Evolutionary conservation across 768 basidiomycete genomes (phyloP).

Genomic region (Lactifluus hygrophoroides): DNA sequence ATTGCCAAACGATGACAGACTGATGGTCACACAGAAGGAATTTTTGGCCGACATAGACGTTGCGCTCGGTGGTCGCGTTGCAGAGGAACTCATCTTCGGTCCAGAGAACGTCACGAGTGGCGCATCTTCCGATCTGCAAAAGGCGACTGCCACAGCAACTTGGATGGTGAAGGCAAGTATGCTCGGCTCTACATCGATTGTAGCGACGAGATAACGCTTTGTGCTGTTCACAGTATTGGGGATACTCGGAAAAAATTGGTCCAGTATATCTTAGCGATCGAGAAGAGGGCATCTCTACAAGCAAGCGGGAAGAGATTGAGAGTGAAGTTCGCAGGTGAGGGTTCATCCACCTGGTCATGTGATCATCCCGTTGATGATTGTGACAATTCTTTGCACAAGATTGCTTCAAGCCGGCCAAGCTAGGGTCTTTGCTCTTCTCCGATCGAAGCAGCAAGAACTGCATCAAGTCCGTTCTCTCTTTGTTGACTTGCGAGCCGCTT

Average conservation of each 20-base stretch:
- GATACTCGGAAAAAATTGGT: slow-evolving; percentile 70
- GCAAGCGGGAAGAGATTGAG: slow-evolving; percentile 80
- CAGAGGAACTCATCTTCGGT: slow-evolving; percentile 89
- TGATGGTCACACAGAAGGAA: slow-evolving; percentile 63
- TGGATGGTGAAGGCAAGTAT: slow-evolving; percentile 79
- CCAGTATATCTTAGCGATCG: slow-evolving; percentile 76
- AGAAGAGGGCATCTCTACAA: slow-evolving; percentile 60
- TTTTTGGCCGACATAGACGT: slow-evolving; percentile 83
- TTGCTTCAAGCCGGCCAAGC: slow-evolving; percentile 47
- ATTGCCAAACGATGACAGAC: slow-evolving; percentile 70
- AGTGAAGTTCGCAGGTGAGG: slow-evolving; percentile 75
- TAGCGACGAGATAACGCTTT: background rate
- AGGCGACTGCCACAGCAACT: slow-evolving; percentile 72
- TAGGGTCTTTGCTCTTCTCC: slow-evolving; percentile 57
- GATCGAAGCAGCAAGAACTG: slow-evolving; percentile 61
- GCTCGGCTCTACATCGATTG: background rate
- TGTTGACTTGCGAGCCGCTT: background rate
- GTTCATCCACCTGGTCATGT: background rate
- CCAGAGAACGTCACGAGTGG: slow-evolving; percentile 85
- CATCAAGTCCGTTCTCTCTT: slow-evolving; percentile 46
- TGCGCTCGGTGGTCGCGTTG: slow-evolving; percentile 88
- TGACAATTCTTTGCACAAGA: slow-evolving; percentile 1
- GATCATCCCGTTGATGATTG: background rate
- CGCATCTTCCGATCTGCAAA: slow-evolving; percentile 77
- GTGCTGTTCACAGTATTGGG: slow-evolving; percentile 47